Evolutionary conservation across 2,329 filamentous ascomycete genomes (phyloP), one percentile per base, ranked within the genome.

Genomic region (Parastagonospora avenae): DNA sequence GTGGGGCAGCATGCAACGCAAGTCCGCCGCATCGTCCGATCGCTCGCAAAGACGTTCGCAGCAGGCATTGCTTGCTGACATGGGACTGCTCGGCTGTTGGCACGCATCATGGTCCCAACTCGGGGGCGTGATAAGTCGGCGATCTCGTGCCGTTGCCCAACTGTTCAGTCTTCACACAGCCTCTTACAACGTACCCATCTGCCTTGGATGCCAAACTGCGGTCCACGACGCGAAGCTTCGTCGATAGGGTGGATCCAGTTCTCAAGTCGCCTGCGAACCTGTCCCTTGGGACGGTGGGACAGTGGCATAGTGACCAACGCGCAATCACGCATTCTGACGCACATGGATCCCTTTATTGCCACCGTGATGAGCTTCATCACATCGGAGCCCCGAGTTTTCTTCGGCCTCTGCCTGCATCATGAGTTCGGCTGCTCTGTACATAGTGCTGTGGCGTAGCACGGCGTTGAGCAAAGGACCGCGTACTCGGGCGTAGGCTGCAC

Each of bases 161-260:
- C 19, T 24, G 19, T 24, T 24, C n/a, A n/a, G n/a, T n/a, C n/a
- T n/a, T n/a, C 19, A 24, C 19, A 24, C 19, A 24, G 19, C 19
- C 19, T 24, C 19, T 5, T 24, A 24, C 19, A 24, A n/a, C n/a
- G n/a, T n/a, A n/a, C n/a, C n/a, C 19, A 24, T 24, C 19, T 24
- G 19, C 51, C 39, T 30, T 46, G 54, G 67, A 70, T 63, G 47
- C 56, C 64, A 68, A 64, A 65, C 53, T 68, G 66, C 66, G 68
- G 67, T 64, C 59, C 58, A 53, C 50, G 50, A 55, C 55, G 60
- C 62, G 52, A 57, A 59, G 52, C 59, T 58, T 53, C 39, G 50
- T 42, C 30, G 29, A 40, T 41, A 50, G 55, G 52, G 52, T 44
- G 46, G 45, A n/a, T 35, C 58, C 55, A 50, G 45, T 44, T 54